Base-by-base conservation (phyloP, 2,329 filamentous ascomycete genomes). In the Macroventuria anomochaeta region DNA sequence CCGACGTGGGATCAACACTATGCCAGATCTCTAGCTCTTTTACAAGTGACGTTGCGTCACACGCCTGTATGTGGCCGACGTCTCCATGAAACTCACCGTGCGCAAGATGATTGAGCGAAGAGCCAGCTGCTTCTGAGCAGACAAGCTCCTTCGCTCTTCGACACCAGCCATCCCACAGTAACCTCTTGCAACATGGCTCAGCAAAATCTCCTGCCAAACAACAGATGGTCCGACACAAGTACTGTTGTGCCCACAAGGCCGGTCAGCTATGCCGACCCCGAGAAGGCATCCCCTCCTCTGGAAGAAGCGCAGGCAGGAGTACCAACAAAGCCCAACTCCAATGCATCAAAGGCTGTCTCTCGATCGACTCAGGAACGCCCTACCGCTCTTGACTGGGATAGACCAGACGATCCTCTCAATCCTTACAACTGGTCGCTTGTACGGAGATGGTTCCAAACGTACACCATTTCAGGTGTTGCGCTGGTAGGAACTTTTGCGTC, bases 401-500 rank as follows among this genome's bases (percentile, higher is more conserved):
- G 50, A 3, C 33, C 52, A 5, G 49, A 52, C 6, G 54, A 59
- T 31, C 33, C 55, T 34, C 47, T 59, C 2, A 63, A 63, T 12
- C 48, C 55, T 8, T 53, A 60, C n/a, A 55, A 61, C 21, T 63
- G 53, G 58, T 42, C 52, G 7, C 7, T 28, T 21, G 39, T 43
- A 11, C 44, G 58, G 18, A 61, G 55, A 34, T 57, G 43, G 50
- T 63, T 48, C 20, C 53, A 58, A 13, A 58, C 51, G 4, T 55
- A 44, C 31, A 59, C 50, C 2, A 57, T 61, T 2, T 54, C 56
- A 2, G 53, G 46, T 10, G 41, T 59, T 13, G 55, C 52, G 3
- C 51, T 63, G 1, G 48, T 61, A 7, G 49, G 46, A n/a, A 52
- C 48, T 0, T 49, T 63, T 28, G 52, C 58, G 13, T 44, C 46